Evolutionary conservation across 257 asterid genomes (phyloP).

Genomic region (Ocimum tenuiflorum): DNA sequence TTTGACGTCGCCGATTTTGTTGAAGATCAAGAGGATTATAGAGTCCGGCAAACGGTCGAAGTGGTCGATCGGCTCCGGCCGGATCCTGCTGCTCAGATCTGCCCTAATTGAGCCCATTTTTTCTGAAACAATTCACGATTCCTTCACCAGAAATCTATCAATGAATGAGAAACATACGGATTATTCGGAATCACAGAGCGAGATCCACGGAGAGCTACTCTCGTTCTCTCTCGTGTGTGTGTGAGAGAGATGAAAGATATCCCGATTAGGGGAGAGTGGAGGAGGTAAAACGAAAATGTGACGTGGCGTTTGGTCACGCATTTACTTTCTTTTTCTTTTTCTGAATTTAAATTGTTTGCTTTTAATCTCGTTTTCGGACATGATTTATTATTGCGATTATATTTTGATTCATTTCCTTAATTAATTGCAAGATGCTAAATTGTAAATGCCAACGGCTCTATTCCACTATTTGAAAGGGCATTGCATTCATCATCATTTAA

Average conservation of each 20-base stretch:
- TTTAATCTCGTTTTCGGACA: no score
- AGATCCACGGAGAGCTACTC: neutral
- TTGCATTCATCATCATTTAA: no score
- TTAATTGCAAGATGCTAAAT: no score
- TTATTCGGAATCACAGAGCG: neutral
- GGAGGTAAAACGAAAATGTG: conserved; percentile 16
- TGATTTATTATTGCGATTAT: no score
- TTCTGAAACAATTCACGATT: neutral
- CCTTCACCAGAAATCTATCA: neutral
- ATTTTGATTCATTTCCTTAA: no score
- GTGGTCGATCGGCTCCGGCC: conserved; percentile 50
- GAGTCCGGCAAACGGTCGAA: conserved; percentile 63
- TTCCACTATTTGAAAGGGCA: no score
- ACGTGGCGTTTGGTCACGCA: conserved; percentile 13
- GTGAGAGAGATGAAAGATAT: neutral
- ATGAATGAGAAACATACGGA: neutral
- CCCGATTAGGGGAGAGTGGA: neutral
- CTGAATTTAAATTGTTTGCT: neutral
- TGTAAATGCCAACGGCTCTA: no score
- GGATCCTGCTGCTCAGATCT: conserved; percentile 46
- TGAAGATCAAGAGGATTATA: conserved; percentile 59
- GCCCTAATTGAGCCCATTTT: conserved; percentile 38
- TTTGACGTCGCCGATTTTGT: conserved; percentile 69
- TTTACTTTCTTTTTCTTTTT: no score
- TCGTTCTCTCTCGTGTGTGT: neutral